Evolutionary conservation across 129 eudicot species (phyloP), one percentile per base, ranked within the genome.

Genomic region (Tanacetum coccineum): DNA sequence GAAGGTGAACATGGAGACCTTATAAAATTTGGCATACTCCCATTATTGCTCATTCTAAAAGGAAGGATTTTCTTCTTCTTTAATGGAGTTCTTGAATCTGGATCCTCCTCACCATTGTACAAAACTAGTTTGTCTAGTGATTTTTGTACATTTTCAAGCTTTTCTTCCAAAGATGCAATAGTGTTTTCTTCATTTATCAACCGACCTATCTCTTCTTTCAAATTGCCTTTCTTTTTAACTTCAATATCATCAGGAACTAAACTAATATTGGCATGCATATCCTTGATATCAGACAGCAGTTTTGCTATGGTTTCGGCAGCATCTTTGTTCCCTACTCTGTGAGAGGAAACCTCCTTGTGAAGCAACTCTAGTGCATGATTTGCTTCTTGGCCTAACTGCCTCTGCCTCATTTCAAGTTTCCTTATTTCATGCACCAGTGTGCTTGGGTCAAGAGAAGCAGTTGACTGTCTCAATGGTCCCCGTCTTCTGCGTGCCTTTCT

Each of bases 301-400:
- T 81, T 89, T 9, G 82, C 93, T 42, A 94, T 81, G 26, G 87
- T 81, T 81, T 81, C 87, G 48, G 95, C 80, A 13, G 93, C 78
- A 19, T 74, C 95, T 69, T 80, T 83, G 45, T 81, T 81, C 57
- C 90, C 99, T 22, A 81, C 65, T 60, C 79, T 81, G 60, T 86
- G 86, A 73, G 86, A 82, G 40, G 95, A 72, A 48, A 91, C 83
- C 79, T 91, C 96, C 74, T 87, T 87, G 58, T 85, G 94, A 78
- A 94, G 96, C 39, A 94, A 68, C 28, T 89, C 93, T 10, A 89
- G 78, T 59, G 99, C 96, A 44, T 62, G 89, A 50, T 80, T 84
- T 72, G 99, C 99, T 89, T 94, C 99, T 53, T 94, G 95, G n/a
- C 99, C 97, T 21, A 94, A 84, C 66, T 84, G 90, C 70, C 84